Conservation (phyloP, 1,284 basidiomycete genomes). For the Cystobasidium pallidum region DNA sequence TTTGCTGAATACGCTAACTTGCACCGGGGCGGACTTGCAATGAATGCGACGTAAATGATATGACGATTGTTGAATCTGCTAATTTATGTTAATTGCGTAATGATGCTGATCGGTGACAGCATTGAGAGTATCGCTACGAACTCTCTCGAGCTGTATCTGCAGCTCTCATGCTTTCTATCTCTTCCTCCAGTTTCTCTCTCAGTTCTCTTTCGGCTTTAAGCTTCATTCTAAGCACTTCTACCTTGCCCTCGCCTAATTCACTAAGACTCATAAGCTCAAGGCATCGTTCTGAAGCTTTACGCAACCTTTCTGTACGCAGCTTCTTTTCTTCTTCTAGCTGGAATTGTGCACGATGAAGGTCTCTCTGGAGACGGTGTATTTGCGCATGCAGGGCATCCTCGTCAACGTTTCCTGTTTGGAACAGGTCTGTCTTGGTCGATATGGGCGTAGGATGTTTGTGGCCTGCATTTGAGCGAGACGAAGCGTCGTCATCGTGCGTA, state of each 20-base stretch:
- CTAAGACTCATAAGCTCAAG: conserved; percentile 34
- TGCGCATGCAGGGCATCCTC: conserved; percentile 23
- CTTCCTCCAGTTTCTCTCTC: conserved; percentile 41
- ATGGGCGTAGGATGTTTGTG: no score
- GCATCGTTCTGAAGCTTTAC: conserved; percentile 31
- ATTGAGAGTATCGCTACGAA: background rate
- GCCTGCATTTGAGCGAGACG: no score
- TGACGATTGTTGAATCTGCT: background rate
- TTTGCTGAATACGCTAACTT: no score
- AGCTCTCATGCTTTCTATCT: conserved; percentile 20
- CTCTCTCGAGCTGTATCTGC: background rate
- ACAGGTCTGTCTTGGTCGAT: no score
- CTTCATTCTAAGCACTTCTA: conserved; percentile 28
- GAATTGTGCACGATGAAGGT: conserved; percentile 16
- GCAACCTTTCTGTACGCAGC: conserved; percentile 37
- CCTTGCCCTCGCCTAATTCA: conserved; percentile 37
- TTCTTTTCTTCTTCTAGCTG: conserved; percentile 40
- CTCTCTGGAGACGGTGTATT: conserved; percentile 19
- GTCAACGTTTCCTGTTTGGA: background rate
- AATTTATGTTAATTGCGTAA: no score
- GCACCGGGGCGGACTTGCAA: no score
- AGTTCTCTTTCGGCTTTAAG: conserved; percentile 35
- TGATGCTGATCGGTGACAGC: no score
- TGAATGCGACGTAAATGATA: background rate
- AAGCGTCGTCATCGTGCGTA: background rate